phyloP scores from a whole-genome alignment of 176 grass and related monocot species.

The Neostapfia colusana region DNA sequence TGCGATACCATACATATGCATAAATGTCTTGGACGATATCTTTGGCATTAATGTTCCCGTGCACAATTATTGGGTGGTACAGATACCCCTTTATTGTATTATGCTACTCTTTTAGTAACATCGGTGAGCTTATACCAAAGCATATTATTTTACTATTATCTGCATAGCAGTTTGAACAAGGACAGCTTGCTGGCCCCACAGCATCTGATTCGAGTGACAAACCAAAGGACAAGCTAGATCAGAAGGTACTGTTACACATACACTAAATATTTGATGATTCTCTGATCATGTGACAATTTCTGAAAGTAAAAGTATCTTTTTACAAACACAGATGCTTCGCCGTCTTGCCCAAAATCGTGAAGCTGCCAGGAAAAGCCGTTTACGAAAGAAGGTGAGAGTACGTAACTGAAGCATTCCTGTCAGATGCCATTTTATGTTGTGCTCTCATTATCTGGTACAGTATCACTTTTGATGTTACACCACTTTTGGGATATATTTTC shows the following conservation, averaged over 20 bases:
- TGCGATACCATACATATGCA: constrained; percentile 9
- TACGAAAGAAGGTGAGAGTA: constrained; percentile 84
- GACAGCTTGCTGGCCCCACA: constrained; percentile 42
- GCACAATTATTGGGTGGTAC: neutral
- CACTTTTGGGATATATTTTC: neutral
- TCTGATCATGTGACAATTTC: neutral
- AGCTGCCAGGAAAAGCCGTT: constrained; percentile 94
- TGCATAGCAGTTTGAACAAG: constrained; percentile 65
- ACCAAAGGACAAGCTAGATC: constrained; percentile 79
- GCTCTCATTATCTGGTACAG: neutral
- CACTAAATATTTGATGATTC: constrained; percentile 19
- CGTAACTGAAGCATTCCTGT: neutral
- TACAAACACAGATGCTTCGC: constrained; percentile 58
- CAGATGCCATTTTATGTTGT: constrained; percentile 16
- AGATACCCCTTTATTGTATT: neutral
- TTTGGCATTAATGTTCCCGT: constrained; percentile 28
- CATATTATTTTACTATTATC: constrained; percentile 22
- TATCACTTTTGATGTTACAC: neutral
- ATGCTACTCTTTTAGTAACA: constrained; percentile 8
- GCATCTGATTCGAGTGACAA: constrained; percentile 79
- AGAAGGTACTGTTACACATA: constrained; percentile 73
- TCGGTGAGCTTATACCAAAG: constrained; percentile 2
- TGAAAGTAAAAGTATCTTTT: constrained; percentile 30
- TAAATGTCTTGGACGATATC: neutral
- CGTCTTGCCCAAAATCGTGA: constrained; percentile 98